phyloP scores from a whole-genome alignment of 495 filamentous ascomycete species.

The Aspergillus nanangensis region DNA sequence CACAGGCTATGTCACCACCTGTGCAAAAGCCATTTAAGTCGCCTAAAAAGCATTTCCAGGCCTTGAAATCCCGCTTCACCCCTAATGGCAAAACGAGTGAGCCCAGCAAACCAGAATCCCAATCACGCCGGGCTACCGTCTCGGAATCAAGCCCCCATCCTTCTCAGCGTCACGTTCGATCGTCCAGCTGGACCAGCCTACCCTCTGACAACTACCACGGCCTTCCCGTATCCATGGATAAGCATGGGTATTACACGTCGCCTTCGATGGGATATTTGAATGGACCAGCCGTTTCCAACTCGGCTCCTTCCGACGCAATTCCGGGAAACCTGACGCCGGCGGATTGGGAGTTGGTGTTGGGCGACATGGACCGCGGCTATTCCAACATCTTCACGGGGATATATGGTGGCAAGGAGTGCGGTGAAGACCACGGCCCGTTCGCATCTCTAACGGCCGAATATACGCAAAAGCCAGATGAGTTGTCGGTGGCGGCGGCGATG shows the following conservation, averaged over 20 bases:
- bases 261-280: slow-evolving; percentile 24
- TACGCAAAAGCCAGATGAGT: slow-evolving; percentile 21
- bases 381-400: slow-evolving; percentile 81
- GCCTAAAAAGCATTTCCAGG: slow-evolving; percentile 40
- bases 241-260: slow-evolving; percentile 2
- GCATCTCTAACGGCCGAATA: slow-evolving; percentile 40
- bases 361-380: slow-evolving; percentile 70
- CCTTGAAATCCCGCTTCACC: slow-evolving; percentile 35
- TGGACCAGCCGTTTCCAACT: slow-evolving; percentile 25
- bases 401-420: slow-evolving; percentile 64
- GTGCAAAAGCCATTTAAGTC: slow-evolving; percentile 32
- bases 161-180: slow-evolving; percentile 24
- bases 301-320: slow-evolving; percentile 26
- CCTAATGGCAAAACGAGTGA: slow-evolving; percentile 17
- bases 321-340: slow-evolving; percentile 47
- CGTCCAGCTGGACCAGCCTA: slow-evolving; percentile 39
- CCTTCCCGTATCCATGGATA: slow-evolving; percentile 9
- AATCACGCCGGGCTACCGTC: slow-evolving; percentile 37
- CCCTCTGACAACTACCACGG: slow-evolving; percentile 27
- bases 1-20: slow-evolving; percentile 26
- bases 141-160: slow-evolving; percentile 25
- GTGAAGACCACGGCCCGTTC: slow-evolving; percentile 40
- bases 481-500: slow-evolving; percentile 9
- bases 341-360: slow-evolving; percentile 77
- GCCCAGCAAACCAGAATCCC: slow-evolving; percentile 19